phyloP scores from a whole-genome alignment of 2,329 filamentous ascomycete genomes.

The Beauveria scarabaeidicola region DNA sequence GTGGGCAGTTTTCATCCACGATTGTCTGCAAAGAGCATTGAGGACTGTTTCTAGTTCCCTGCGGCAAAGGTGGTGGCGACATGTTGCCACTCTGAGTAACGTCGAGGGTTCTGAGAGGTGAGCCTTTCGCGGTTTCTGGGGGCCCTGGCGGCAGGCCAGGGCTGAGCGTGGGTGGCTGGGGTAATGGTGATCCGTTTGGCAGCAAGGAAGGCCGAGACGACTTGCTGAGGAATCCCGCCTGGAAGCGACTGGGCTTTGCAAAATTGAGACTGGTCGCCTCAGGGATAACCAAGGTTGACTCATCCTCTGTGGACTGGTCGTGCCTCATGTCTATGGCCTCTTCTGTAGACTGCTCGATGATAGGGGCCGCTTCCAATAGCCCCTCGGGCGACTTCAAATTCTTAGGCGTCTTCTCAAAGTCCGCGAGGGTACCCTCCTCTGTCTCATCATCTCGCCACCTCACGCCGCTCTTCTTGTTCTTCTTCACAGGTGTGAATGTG shows the following conservation, averaged over 20 bases:
- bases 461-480: slow-evolving; percentile 62
- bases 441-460: slow-evolving; percentile 87
- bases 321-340: background rate
- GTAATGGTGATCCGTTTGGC: slow-evolving; percentile 52
- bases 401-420: slow-evolving; percentile 86
- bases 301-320: slow-evolving; percentile 32
- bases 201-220: slow-evolving; percentile 30
- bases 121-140: slow-evolving; percentile 22
- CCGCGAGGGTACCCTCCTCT: slow-evolving; percentile 74
- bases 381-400: slow-evolving; percentile 51
- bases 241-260: slow-evolving; percentile 67
- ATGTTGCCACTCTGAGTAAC: slow-evolving; percentile 42
- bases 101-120: slow-evolving; percentile 43
- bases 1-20: slow-evolving; percentile 45
- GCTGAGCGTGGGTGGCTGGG: slow-evolving; percentile 46
- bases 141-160: slow-evolving; percentile 44
- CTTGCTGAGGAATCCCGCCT: slow-evolving; percentile 75
- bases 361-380: slow-evolving; percentile 38
- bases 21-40: slow-evolving; percentile 29
- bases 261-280: slow-evolving; percentile 26
- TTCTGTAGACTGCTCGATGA: slow-evolving; percentile 10
- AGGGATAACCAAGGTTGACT: slow-evolving; percentile 51
- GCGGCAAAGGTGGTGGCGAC: slow-evolving; percentile 33
- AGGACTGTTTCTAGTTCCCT: slow-evolving; percentile 23
- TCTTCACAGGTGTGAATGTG: slow-evolving; percentile 74